A percentile compares a stretch with the other conserved stretches of the same genome.
Evolutionary conservation across 2,329 filamentous ascomycete species (phyloP).

Genomic region (Diplodia scrobiculata): DNA sequence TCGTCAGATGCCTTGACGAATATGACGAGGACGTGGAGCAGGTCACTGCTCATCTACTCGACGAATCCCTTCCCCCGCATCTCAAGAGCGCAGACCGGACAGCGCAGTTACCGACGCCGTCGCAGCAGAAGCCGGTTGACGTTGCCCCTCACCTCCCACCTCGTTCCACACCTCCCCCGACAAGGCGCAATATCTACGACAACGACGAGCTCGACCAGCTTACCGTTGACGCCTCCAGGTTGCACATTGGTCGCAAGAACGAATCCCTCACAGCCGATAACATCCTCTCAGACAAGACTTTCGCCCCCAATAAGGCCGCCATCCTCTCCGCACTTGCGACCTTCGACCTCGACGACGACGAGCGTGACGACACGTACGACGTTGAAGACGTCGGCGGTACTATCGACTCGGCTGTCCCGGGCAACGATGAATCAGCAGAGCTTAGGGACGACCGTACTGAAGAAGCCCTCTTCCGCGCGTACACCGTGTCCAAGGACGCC

Average conservation of each 20-base stretch:
- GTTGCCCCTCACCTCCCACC: constrained; percentile 55
- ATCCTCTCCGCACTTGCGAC: constrained; percentile 84
- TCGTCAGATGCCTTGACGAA: constrained; percentile 75
- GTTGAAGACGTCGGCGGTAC: constrained; percentile 87
- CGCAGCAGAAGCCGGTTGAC: constrained; percentile 7
- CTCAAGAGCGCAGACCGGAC: constrained; percentile 65
- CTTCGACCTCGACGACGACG: constrained; percentile 93
- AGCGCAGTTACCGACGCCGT: constrained; percentile 58
- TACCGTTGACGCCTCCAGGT: constrained; percentile 63
- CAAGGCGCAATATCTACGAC: constrained; percentile 71
- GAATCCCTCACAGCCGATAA: constrained; percentile 68
- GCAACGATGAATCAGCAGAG: constrained; percentile 57
- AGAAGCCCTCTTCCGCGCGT: constrained; percentile 71
- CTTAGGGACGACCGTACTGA: constrained; percentile 64
- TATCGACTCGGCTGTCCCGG: constrained; percentile 64
- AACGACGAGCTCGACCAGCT: constrained; percentile 77
- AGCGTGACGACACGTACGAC: constrained; percentile 96
- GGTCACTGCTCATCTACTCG: constrained; percentile 78
- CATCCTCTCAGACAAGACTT: constrained; percentile 65
- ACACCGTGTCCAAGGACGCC: constrained; percentile 62
- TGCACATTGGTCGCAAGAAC: constrained; percentile 77
- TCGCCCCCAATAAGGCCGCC: constrained; percentile 74
- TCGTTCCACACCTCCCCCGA: constrained; percentile 57
- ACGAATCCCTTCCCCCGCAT: constrained; percentile 71
- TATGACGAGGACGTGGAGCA: constrained; percentile 77